phyloP scores from a whole-genome alignment of 495 filamentous ascomycete species.

The Penicillium macrosclerotiorum region DNA sequence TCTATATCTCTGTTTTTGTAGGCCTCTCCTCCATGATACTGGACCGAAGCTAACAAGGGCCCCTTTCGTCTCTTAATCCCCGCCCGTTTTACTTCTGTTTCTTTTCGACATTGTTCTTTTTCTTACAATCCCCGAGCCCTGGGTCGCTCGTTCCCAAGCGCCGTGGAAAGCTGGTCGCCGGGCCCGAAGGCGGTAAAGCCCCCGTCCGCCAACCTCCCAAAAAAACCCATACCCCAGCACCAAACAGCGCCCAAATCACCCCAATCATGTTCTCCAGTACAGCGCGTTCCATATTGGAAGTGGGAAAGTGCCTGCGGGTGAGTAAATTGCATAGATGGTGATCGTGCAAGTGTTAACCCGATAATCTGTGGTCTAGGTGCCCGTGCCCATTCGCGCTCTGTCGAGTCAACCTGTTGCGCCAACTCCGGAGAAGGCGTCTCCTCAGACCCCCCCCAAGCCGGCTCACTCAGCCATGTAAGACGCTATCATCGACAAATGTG shows the following conservation, averaged over 20 bases:
- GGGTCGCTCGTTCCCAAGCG: background rate
- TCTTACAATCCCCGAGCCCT: background rate
- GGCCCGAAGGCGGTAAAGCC: slow-evolving; percentile 16
- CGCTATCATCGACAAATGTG: background rate
- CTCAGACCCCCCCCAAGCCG: slow-evolving; percentile 4
- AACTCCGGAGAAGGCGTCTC: slow-evolving; percentile 9
- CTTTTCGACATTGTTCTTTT: too few relatives aligned
- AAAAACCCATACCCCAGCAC: slow-evolving; percentile 25
- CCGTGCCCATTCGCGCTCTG: slow-evolving; percentile 24
- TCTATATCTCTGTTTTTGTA: too few relatives aligned
- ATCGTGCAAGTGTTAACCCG: background rate
- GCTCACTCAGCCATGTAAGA: background rate
- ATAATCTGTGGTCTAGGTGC: slow-evolving; percentile 12
- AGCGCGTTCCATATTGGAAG: slow-evolving; percentile 26
- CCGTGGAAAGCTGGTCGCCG: background rate
- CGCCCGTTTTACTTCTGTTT: too few relatives aligned
- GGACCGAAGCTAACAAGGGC: too few relatives aligned
- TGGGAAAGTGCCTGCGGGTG: slow-evolving; percentile 21
- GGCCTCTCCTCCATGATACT: too few relatives aligned
- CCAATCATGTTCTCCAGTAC: slow-evolving; percentile 26
- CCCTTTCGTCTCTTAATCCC: too few relatives aligned
- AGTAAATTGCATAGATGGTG: background rate
- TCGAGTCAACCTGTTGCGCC: slow-evolving; percentile 21
- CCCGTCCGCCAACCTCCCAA: slow-evolving; percentile 4
- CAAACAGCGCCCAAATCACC: slow-evolving; percentile 7